Evolutionary conservation across 306 rosid species (phyloP).

Genomic region (Castanea mollissima): DNA sequence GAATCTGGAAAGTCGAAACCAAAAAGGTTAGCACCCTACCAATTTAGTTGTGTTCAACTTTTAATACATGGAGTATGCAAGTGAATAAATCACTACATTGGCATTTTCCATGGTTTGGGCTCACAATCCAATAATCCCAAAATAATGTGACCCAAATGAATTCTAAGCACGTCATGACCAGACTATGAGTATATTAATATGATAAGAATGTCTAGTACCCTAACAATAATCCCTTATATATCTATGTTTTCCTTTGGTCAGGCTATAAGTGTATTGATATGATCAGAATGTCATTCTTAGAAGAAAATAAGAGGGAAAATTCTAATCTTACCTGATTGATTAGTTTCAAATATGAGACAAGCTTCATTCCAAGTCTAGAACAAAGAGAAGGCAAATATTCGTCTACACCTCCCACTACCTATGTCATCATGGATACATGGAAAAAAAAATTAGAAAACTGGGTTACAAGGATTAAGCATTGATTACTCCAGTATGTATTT

Average conservation of each 20-base stretch:
- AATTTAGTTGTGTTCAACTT: neutral
- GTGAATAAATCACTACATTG: neutral
- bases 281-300: neutral
- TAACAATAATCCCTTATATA: too few species aligned
- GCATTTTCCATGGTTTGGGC: neutral
- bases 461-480: neutral
- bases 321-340: conserved; percentile 60
- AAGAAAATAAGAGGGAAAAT: neutral
- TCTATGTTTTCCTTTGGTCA: too few species aligned
- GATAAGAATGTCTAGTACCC: too few species aligned
- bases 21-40: neutral
- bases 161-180: neutral
- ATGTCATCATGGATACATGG: conserved; percentile 16
- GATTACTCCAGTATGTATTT: too few species aligned
- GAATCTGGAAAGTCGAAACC: neutral
- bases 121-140: neutral
- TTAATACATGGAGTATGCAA: neutral
- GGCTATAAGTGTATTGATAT: neutral
- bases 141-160: neutral
- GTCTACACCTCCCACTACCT: conserved; percentile 94
- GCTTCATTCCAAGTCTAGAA: conserved; percentile 63
- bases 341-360: conserved; percentile 70
- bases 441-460: neutral
- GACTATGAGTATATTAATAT: too few species aligned
- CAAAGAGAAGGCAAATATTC: conserved; percentile 84